These are phyloP conservation scores for Fraxinus cuspidata DNA, from an alignment of 257 asterid genomes.

Conservation along the genomic window DNA sequence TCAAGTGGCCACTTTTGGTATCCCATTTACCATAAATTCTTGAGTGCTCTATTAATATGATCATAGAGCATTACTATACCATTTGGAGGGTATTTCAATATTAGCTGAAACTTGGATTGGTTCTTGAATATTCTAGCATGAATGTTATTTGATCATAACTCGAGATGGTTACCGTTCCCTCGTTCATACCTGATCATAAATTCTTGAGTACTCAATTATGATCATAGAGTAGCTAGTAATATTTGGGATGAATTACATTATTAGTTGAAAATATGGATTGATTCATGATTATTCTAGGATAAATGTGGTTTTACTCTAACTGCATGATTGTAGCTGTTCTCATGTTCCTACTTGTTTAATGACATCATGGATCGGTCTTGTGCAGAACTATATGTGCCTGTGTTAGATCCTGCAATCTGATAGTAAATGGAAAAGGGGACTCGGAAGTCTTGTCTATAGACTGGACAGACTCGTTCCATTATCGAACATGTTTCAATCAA, in stretches of 20 bases:
- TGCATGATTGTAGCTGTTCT: background rate
- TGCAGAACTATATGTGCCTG: background rate
- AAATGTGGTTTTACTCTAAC: background rate
- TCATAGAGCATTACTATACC: background rate
- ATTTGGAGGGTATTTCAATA: background rate
- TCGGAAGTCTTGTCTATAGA: background rate
- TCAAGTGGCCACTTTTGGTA: conserved; percentile 2
- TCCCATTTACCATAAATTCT: background rate
- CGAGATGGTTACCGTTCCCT: background rate
- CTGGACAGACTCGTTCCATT: background rate
- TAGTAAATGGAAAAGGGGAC: background rate
- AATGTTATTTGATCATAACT: background rate
- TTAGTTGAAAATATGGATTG: too few species aligned
- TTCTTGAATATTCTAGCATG: background rate
- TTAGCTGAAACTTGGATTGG: background rate
- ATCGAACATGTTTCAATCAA: background rate
- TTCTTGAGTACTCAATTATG: background rate
- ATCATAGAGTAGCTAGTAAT: background rate
- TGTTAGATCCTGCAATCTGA: background rate
- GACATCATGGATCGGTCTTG: background rate
- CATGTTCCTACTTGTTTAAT: conserved; percentile 3
- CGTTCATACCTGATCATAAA: background rate
- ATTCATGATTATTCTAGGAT: too few species aligned
- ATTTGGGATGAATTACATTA: too few species aligned
- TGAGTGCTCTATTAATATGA: background rate